Evolutionary conservation across 2,329 filamentous ascomycete genomes (phyloP).

Genomic region (Stenocarpella maydis): DNA sequence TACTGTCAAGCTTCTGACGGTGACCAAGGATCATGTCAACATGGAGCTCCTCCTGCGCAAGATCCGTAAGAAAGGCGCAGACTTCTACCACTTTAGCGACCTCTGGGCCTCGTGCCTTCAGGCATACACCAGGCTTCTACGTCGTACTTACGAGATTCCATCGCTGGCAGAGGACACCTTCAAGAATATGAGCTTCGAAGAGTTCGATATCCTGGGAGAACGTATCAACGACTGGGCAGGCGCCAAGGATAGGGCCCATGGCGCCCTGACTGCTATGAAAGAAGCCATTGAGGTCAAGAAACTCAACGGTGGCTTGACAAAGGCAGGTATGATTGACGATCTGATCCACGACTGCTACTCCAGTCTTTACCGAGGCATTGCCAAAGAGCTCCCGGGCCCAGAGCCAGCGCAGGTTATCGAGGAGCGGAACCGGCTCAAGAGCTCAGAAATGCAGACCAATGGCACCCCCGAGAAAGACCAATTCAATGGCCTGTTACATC

Average conservation of each 20-base stretch:
- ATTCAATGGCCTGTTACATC: slow-evolving; percentile 38
- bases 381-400: slow-evolving; percentile 63
- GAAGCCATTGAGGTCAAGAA: slow-evolving; percentile 68
- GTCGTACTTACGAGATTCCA: slow-evolving; percentile 56
- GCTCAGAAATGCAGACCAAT: slow-evolving; percentile 48
- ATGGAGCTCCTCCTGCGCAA: slow-evolving; percentile 82
- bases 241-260: slow-evolving; percentile 47
- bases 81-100: slow-evolving; percentile 72
- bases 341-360: slow-evolving; percentile 92
- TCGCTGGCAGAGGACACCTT: slow-evolving; percentile 62
- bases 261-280: slow-evolving; percentile 62
- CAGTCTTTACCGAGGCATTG: slow-evolving; percentile 74
- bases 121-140: slow-evolving; percentile 62
- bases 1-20: slow-evolving; percentile 77
- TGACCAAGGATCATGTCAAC: slow-evolving; percentile 77
- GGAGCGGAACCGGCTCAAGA: slow-evolving; percentile 50
- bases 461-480: slow-evolving; percentile 43
- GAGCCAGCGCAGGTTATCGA: slow-evolving; percentile 57
- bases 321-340: slow-evolving; percentile 85
- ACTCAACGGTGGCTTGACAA: slow-evolving; percentile 88
- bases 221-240: slow-evolving; percentile 64
- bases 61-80: slow-evolving; percentile 81
- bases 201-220: slow-evolving; percentile 65
- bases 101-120: slow-evolving; percentile 66
- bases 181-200: slow-evolving; percentile 61